Evolutionary conservation across 192 early-diverging fungal genomes (phyloP), one percentile per base, ranked within the genome.

Genomic region (Gryganskiella cystojenkinii): DNA sequence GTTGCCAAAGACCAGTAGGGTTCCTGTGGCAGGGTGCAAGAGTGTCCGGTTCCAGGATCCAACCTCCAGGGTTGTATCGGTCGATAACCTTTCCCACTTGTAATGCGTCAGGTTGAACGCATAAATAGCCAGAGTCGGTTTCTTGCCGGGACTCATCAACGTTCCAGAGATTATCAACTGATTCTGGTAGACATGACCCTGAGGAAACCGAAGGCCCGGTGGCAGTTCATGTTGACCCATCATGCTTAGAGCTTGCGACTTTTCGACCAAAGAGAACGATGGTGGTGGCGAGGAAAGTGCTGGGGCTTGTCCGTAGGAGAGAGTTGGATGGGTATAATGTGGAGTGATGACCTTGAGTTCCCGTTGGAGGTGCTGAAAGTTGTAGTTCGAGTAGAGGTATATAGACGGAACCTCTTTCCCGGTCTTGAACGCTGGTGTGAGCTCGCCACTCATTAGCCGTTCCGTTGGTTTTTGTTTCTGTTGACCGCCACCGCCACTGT

Each of bases 341-440:
- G 62, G 62, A 10, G 62, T 64, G 40, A 64, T 64, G 50, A 64
- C 62, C 49, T 54, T 52, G 40, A 64, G 40, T 24, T 64, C 62
- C 50, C 62, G 62, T 30, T 64, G 62, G 24, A 64, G 50, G 37
- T 64, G 31, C 11, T 64, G 50, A 25, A 64, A 64, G 51, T 64
- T 53, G 40, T 54, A 64, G 62, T 64, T 64, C 14, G 62, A 64
- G 24, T 64, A 64, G 35, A 64, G 51, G 19, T 64, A 64, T 15
- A 64, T 64, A 7, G 62, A 64, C 10, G 50, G 49, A 9, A 43
- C 62, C 27, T 64, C 62, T 37, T 15, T 33, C 6, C 62, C 62
- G 5, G 51, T 42, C 35, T 40, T 52, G 51, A 64, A 64, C 24
- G 62, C 47, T 8, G 62, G 62, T 1, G 62, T 64, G 14, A 64